Evolutionary conservation across 805 yeast genomes (phyloP).

Genomic region (Metschnikowia gruessii): DNA sequence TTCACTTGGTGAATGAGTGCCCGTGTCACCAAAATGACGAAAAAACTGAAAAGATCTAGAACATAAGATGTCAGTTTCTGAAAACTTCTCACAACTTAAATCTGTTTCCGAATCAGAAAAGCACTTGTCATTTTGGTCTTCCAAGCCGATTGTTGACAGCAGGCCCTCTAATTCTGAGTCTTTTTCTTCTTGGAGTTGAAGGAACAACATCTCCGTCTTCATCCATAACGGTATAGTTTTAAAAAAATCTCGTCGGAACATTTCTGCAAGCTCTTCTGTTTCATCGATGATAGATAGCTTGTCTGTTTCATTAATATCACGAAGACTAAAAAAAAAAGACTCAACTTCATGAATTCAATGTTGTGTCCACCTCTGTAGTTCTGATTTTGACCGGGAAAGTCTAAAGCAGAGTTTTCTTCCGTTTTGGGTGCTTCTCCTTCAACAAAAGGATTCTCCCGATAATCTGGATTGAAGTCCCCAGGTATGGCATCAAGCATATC

Average conservation of each 20-base stretch:
- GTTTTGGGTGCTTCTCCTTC: too few relatives aligned
- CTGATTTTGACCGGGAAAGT: too few relatives aligned
- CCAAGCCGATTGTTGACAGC: neutral
- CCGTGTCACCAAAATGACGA: neutral
- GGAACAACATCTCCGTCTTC: slow-evolving; percentile 9
- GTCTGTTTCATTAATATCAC: too few relatives aligned
- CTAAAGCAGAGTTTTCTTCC: too few relatives aligned
- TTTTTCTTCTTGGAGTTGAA: slow-evolving; percentile 4
- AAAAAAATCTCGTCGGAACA: slow-evolving; percentile 5
- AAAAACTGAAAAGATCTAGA: neutral
- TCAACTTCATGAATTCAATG: too few relatives aligned
- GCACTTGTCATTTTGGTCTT: neutral
- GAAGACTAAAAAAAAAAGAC: too few relatives aligned
- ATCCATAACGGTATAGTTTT: slow-evolving; percentile 6
- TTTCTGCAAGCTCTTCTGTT: neutral
- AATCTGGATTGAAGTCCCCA: too few relatives aligned
- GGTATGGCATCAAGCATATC: too few relatives aligned
- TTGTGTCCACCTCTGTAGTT: too few relatives aligned
- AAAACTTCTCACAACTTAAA: neutral
- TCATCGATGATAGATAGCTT: neutral
- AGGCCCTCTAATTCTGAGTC: neutral
- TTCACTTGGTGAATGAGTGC: too few relatives aligned
- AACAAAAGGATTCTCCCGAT: too few relatives aligned
- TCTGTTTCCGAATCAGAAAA: neutral
- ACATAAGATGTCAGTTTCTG: neutral